Percentiles rank a stretch among this genome's conserved stretches.
phyloP scores from a whole-genome alignment of 2,329 filamentous ascomycete species.

The Chaetomium olivaceum region DNA sequence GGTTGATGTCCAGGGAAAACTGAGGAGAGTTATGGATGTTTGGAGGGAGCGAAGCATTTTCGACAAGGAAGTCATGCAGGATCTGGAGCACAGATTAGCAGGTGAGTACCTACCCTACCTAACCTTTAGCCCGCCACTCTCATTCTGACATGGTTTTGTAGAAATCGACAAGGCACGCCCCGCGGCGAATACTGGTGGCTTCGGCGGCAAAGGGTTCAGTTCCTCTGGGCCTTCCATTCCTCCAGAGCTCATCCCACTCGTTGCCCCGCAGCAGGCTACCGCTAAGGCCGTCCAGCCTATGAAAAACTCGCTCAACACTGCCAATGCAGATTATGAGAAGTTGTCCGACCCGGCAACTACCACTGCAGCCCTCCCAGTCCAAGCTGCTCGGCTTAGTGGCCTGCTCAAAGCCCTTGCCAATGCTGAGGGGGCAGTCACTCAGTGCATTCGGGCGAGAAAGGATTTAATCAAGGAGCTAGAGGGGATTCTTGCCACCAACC shows the following conservation, averaged over 20 bases:
- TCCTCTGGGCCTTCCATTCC: constrained; percentile 61
- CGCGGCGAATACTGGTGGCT: constrained; percentile 51
- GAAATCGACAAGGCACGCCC: constrained; percentile 64
- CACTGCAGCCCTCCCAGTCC: constrained; percentile 80
- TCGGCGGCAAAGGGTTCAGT: constrained; percentile 68
- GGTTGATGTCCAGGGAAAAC: constrained; percentile 81
- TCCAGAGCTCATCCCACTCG: constrained; percentile 73
- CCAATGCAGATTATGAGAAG: constrained; percentile 82
- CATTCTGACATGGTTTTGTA: constrained; percentile 37
- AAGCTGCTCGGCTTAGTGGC: constrained; percentile 84
- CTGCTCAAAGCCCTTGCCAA: constrained; percentile 86
- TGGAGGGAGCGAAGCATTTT: constrained; percentile 90
- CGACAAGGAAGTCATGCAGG: constrained; percentile 73
- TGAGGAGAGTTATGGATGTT: constrained; percentile 87
- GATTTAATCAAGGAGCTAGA: constrained; percentile 78
- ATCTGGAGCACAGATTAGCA: constrained; percentile 76
- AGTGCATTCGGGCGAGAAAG: constrained; percentile 82
- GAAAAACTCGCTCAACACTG: constrained; percentile 66
- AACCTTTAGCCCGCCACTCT: not conserved
- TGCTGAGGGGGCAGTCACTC: constrained; percentile 84
- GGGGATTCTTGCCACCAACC: constrained; percentile 75
- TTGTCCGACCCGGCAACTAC: constrained; percentile 69
- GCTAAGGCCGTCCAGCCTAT: constrained; percentile 70
- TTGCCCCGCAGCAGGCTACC: constrained; percentile 70
- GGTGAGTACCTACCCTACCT: constrained; percentile 52